Evolutionary conservation across 768 basidiomycete species (phyloP), one percentile per base, ranked within the genome.

Genomic region (Lentinula edodes): DNA sequence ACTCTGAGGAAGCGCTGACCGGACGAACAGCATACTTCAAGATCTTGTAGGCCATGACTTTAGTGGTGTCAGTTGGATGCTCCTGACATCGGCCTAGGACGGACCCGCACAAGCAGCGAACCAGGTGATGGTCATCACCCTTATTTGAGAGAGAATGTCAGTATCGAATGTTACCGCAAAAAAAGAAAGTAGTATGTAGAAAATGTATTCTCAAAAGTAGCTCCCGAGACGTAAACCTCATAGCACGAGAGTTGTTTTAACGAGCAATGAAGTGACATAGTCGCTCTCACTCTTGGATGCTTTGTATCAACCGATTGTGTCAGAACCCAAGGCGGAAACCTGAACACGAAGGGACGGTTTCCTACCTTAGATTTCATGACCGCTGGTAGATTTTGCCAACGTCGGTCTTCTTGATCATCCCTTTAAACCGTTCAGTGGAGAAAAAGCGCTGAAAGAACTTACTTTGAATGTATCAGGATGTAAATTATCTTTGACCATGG

Each of bases 371-470:
- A 56, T 6, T 64, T 65, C 63, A 75, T 74, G 73, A 77, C 83
- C 90, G 79, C 80, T 83, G 87, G 86, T 90, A 74, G 80, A 68
- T 64, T 66, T 65, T 62, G 65, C 82, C 91, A 89, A 85, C 82
- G 93, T 80, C 83, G 87, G 86, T 89, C 89, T 98, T 98, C 95
- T 98, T 95, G 57, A 73, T 75, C 84, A 90, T 83, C 95, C 95
- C 71, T 62, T 16, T 39, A 65, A 59, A 42, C 3, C 28, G 28
- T 28, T 28, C 28, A 2, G 63, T 60, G 38, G 8, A 46, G 56
- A 65, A 65, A 65, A 32, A 54, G 51, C 7, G 56, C 54, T 28
- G 28, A 52, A 36, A 45, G 56, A 51, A 83, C 91, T 75, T 71
- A 92, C 93, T 79, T 82, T 83, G 6, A 67, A 63, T 35, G 76